Evolutionary conservation across 371 early-diverging fungal genomes (phyloP).

Genomic region (Apophysomyces trapeziformis): DNA sequence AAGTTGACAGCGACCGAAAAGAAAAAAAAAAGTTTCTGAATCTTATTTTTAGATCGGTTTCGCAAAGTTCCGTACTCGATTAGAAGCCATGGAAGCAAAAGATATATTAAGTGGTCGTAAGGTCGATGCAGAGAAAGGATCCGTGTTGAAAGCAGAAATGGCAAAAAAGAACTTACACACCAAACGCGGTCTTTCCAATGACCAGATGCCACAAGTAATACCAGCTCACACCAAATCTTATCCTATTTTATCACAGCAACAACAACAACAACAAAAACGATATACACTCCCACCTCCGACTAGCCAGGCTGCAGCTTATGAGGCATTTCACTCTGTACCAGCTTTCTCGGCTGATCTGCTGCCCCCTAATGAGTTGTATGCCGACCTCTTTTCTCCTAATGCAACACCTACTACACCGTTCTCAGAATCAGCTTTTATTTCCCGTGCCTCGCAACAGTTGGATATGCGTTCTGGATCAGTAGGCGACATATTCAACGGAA

Average conservation of each 20-base stretch:
- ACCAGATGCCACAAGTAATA: slow-evolving; percentile 15
- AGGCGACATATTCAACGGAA: slow-evolving; percentile 7
- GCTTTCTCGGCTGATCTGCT: slow-evolving; percentile 41
- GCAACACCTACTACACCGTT: slow-evolving; percentile 6
- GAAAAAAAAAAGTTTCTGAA: slow-evolving; percentile 11
- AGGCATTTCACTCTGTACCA: slow-evolving; percentile 52
- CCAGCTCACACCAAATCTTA: slow-evolving; percentile 24
- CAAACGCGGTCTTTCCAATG: slow-evolving; percentile 46
- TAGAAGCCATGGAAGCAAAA: slow-evolving; percentile 86
- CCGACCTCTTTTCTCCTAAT: slow-evolving; percentile 10
- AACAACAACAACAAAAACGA: slow-evolving; percentile 10
- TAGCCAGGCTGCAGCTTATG: slow-evolving; percentile 36
- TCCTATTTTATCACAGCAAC: slow-evolving; percentile 33
- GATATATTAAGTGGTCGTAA: slow-evolving; percentile 83
- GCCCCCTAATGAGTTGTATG: slow-evolving; percentile 40
- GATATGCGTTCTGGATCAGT: slow-evolving; percentile 4
- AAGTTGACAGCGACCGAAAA: slow-evolving; percentile 23
- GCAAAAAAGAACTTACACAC: slow-evolving; percentile 91
- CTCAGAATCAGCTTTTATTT: slow-evolving; percentile 6
- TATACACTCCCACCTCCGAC: neutral
- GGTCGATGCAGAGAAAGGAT: slow-evolving; percentile 83
- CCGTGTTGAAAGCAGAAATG: slow-evolving; percentile 89
- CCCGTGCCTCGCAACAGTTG: neutral
- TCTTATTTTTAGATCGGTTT: slow-evolving; percentile 75
- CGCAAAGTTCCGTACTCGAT: slow-evolving; percentile 86